A percentile compares a stretch with the other conserved stretches of the same genome.
Evolutionary conservation across 2,329 filamentous ascomycete species (phyloP).

Genomic region (Emmonsia crescens): DNA sequence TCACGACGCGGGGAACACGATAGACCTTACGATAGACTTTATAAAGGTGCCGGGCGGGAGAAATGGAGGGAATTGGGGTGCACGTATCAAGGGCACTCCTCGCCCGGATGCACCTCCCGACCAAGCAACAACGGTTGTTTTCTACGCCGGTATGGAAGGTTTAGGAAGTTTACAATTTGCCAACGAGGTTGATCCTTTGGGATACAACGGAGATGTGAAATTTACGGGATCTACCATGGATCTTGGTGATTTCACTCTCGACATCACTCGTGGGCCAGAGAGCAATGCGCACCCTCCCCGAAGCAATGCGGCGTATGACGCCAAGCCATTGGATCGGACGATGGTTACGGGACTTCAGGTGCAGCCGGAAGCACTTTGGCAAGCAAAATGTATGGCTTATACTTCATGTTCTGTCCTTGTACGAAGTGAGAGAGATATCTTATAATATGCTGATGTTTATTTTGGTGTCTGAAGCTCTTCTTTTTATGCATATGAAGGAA

Average conservation of each 20-base stretch:
- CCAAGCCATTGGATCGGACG: conserved; percentile 65
- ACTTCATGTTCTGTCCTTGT: not conserved
- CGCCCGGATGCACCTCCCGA: conserved; percentile 56
- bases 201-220: conserved; percentile 51
- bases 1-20: conserved; percentile 74
- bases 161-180: conserved; percentile 54
- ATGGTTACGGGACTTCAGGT: conserved; percentile 61
- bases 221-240: conserved; percentile 59
- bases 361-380: conserved; percentile 65
- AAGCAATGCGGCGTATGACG: conserved; percentile 52
- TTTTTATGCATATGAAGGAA: conserved; percentile 55
- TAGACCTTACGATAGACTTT: conserved; percentile 89
- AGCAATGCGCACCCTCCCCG: conserved; percentile 48
- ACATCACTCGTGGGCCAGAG: conserved; percentile 59
- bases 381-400: conserved; percentile 52
- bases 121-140: conserved; percentile 66
- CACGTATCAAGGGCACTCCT: conserved; percentile 70
- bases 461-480: conserved; percentile 32
- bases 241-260: conserved; percentile 70
- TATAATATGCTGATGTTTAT: conserved; percentile 3
- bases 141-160: conserved; percentile 75
- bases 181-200: conserved; percentile 41
- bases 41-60: conserved; percentile 80
- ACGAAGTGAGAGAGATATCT: not conserved
- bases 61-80: conserved; percentile 86